Conservation (phyloP, 164 flowering plant species). For the Paratinospora sagittata region DNA sequence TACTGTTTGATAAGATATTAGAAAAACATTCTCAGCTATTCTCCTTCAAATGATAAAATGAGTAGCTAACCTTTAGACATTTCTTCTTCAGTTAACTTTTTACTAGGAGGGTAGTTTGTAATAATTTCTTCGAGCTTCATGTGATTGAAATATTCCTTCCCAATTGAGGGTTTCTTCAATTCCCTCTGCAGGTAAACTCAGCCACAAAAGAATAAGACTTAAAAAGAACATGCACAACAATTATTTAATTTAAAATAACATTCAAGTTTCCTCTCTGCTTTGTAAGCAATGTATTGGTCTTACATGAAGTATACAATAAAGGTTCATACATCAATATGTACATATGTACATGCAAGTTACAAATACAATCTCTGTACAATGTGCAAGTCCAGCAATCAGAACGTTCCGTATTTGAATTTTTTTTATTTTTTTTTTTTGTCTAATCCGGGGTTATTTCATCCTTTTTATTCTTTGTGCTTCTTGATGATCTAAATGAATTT, state of each 20-base stretch:
- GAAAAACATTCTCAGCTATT: background rate
- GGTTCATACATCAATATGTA: background rate
- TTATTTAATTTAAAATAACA: background rate
- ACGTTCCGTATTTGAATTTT: no score
- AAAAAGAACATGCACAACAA: background rate
- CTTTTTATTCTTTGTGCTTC: background rate
- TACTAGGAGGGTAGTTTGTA: conserved; percentile 67
- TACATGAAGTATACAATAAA: background rate
- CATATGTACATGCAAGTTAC: background rate
- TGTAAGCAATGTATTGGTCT: background rate
- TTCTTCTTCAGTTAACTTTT: conserved; percentile 65
- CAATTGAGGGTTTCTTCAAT: conserved; percentile 72
- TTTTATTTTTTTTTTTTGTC: no score
- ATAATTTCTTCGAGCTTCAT: conserved; percentile 87
- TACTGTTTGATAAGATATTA: background rate
- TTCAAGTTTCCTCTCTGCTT: background rate
- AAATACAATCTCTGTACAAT: background rate
- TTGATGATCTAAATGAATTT: background rate
- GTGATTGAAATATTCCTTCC: conserved; percentile 79
- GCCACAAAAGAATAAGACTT: no score
- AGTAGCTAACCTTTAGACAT: conserved; percentile 55
- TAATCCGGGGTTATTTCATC: no score
- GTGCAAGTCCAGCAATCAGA: no score
- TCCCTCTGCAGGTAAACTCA: conserved; percentile 88
- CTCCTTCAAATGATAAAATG: background rate